These are phyloP conservation scores for Penicillium ochrochloron DNA, from an alignment of 495 filamentous ascomycete species.

Conservation along the genomic window DNA sequence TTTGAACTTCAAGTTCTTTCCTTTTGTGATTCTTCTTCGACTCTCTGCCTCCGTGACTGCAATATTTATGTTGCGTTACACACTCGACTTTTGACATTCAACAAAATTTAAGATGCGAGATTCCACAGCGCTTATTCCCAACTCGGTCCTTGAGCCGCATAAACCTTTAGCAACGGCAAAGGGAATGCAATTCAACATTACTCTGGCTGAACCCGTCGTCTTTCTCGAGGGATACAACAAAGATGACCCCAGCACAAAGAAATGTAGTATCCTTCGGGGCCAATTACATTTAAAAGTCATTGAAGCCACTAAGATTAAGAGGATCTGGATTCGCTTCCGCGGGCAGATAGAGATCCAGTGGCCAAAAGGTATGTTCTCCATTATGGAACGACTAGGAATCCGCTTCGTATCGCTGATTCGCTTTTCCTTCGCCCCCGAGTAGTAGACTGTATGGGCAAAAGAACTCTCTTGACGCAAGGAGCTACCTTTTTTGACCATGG, in stretches of 20 bases:
- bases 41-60: background rate
- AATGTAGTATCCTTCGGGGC: background rate
- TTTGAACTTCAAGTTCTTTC: background rate
- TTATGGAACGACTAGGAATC: background rate
- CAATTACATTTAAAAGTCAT: background rate
- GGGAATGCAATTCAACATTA: background rate
- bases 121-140: background rate
- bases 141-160: background rate
- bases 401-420: background rate
- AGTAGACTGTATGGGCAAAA: background rate
- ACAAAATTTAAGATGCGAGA: background rate
- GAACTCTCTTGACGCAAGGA: background rate
- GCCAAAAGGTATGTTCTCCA: background rate
- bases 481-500: background rate
- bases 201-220: background rate
- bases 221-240: background rate
- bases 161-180: background rate
- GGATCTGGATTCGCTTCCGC: background rate
- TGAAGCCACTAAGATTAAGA: background rate
- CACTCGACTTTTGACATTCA: background rate
- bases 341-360: no score
- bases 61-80: background rate
- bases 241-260: background rate
- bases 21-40: background rate
- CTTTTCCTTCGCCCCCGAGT: background rate